Conservation (phyloP, 805 yeast genomes). For the Teunomyces aglyptinius region DNA sequence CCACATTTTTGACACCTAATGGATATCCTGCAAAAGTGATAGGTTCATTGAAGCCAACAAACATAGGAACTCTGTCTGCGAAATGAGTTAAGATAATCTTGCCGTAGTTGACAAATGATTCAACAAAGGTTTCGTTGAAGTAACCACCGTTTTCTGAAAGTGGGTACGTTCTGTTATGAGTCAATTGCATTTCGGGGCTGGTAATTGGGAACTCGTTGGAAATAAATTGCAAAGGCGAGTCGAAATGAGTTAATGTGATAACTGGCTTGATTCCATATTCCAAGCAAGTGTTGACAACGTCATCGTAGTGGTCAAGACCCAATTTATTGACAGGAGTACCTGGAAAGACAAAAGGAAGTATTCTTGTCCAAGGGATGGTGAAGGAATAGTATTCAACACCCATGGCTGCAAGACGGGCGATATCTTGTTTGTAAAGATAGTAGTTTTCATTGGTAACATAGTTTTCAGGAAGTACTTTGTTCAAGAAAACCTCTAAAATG, state of each 20-base stretch:
- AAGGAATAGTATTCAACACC: constrained; percentile 32
- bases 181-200: neutral
- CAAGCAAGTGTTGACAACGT: constrained; percentile 16
- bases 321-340: constrained; percentile 11
- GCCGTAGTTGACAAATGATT: constrained; percentile 31
- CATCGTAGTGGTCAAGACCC: constrained; percentile 24
- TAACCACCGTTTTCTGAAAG: constrained; percentile 23
- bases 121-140: constrained; percentile 20
- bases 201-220: constrained; percentile 1
- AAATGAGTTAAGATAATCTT: constrained; percentile 26
- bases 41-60: constrained; percentile 34
- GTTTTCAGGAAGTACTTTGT: constrained; percentile 16
- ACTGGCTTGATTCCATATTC: constrained; percentile 24
- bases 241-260: constrained; percentile 34
- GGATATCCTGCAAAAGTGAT: constrained; percentile 17
- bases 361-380: constrained; percentile 34
- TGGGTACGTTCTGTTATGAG: constrained; percentile 3
- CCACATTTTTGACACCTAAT: constrained; percentile 19
- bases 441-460: constrained; percentile 29
- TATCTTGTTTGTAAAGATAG: constrained; percentile 31
- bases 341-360: constrained; percentile 27
- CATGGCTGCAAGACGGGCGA: constrained; percentile 27
- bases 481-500: constrained; percentile 20
- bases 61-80: constrained; percentile 27
- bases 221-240: constrained; percentile 20